Conservation (phyloP, 768 basidiomycete species). For the Mycena vulgaris region DNA sequence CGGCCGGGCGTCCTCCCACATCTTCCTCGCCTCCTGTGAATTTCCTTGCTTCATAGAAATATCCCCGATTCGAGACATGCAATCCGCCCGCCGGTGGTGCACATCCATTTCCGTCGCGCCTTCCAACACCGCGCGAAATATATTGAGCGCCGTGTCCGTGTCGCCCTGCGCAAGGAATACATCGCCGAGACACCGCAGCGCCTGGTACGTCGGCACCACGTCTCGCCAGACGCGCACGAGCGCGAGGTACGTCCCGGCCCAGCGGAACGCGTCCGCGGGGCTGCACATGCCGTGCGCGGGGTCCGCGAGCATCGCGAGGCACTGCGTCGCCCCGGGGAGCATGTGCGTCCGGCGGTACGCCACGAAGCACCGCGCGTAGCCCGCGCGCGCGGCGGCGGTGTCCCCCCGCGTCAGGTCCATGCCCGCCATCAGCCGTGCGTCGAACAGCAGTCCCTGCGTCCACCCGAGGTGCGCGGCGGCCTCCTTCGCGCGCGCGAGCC, state of each 20-base stretch:
- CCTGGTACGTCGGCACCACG: conserved; percentile 2
- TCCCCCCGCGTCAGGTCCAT: neutral
- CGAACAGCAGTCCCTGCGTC: neutral
- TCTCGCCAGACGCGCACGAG: neutral
- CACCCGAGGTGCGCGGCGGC: neutral
- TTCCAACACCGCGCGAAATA: neutral
- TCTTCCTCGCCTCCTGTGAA: neutral
- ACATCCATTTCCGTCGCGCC: conserved; percentile 13
- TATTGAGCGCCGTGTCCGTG: neutral
- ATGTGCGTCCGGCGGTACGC: neutral
- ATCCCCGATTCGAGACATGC: conserved; percentile 9
- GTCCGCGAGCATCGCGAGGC: conserved; percentile 14
- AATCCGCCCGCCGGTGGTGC: conserved; percentile 7
- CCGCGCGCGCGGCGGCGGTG: neutral
- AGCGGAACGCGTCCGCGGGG: neutral
- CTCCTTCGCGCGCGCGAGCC: neutral
- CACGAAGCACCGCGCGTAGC: neutral
- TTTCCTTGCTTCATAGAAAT: neutral
- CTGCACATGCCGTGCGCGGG: neutral
- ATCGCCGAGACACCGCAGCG: conserved; percentile 17
- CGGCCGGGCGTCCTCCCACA: conserved; percentile 7
- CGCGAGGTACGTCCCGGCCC: conserved; percentile 14
- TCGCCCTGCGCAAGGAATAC: conserved; percentile 9
- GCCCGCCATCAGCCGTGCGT: conserved; percentile 3
- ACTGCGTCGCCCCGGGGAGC: neutral